These are phyloP conservation scores for Solanum paucissectum DNA, from an alignment of 257 asterid genomes.

Conservation along the genomic window DNA sequence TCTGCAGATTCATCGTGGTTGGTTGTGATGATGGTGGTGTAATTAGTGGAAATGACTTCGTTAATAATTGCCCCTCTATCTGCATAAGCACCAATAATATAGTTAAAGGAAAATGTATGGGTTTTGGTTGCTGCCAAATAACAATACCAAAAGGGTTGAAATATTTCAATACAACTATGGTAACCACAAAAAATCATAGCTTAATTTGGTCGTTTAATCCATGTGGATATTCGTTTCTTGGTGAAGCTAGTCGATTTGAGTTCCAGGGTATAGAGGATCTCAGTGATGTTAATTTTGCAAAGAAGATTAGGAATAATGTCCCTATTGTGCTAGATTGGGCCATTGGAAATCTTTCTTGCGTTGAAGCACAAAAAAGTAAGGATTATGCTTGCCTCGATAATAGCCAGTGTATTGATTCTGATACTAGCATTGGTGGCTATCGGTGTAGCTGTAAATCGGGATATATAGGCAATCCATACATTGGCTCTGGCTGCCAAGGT, in stretches of 20 bases:
- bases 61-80: constrained; percentile 23
- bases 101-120: constrained; percentile 31
- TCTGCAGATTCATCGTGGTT: constrained; percentile 23
- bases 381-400: constrained; percentile 24
- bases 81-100: constrained; percentile 19
- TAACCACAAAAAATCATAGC: neutral
- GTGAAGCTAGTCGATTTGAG: constrained; percentile 21
- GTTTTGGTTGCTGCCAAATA: constrained; percentile 52
- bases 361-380: constrained; percentile 6
- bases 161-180: neutral
- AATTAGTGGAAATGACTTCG: constrained; percentile 20
- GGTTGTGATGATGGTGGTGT: constrained; percentile 44
- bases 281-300: constrained; percentile 9
- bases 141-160: constrained; percentile 40
- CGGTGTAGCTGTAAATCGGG: constrained; percentile 40
- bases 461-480: constrained; percentile 51
- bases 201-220: constrained; percentile 14
- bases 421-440: constrained; percentile 35
- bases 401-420: constrained; percentile 38
- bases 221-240: constrained; percentile 48
- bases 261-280: constrained; percentile 21
- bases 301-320: constrained; percentile 19
- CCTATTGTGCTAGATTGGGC: constrained; percentile 59
- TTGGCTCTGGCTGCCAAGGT: constrained; percentile 19
- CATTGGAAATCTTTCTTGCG: constrained; percentile 33